These are phyloP conservation scores for Salix exigua DNA, from an alignment of 345 rosid species.

Conservation along the genomic window DNA sequence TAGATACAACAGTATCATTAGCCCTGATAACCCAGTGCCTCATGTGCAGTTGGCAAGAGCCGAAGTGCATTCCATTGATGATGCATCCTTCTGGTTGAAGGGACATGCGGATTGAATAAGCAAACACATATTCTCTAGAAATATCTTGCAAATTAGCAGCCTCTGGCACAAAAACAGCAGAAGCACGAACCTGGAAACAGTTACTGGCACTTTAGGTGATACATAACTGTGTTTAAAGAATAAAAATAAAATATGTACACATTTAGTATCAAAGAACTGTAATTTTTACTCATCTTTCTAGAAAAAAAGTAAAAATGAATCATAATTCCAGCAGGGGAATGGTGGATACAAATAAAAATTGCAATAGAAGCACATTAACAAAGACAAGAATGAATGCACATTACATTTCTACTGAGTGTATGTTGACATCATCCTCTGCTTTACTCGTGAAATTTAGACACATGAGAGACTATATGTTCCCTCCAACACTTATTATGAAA, in stretches of 20 bases:
- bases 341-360: not conserved
- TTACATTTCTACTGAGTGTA: not conserved
- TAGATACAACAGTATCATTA: constrained; percentile 38
- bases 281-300: not conserved
- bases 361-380: not conserved
- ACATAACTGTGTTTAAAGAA: not conserved
- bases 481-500: not conserved
- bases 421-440: not conserved
- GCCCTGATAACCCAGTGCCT: constrained; percentile 70
- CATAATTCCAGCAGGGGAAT: not conserved
- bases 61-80: constrained; percentile 45
- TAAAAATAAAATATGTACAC: not conserved
- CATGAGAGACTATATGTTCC: not conserved
- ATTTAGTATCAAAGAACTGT: not conserved
- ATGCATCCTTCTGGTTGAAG: constrained; percentile 69
- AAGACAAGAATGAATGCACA: not conserved
- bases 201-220: not conserved
- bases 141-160: constrained; percentile 28
- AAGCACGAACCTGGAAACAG: constrained; percentile 58
- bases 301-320: not conserved
- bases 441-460: not conserved
- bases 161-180: constrained; percentile 81
- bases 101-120: constrained; percentile 84
- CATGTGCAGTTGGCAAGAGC: constrained; percentile 64
- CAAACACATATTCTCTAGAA: constrained; percentile 36